A percentile compares a stretch with the other conserved stretches of the same genome.
These are phyloP conservation scores for Lolium multiflorum DNA, from an alignment of 176 grass and related monocot genomes.

Conservation along the genomic window DNA sequence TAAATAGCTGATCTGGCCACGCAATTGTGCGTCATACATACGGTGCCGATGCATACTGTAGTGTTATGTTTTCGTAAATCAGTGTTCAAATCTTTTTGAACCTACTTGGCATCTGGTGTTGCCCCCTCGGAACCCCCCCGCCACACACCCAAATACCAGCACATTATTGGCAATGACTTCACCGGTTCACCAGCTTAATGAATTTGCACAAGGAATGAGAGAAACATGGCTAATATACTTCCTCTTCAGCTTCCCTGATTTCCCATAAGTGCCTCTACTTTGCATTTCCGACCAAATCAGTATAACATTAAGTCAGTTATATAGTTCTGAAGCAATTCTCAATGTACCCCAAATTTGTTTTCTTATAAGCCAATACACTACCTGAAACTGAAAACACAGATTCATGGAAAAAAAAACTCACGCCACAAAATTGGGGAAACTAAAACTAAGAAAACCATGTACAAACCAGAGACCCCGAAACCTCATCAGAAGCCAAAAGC, in stretches of 20 bases:
- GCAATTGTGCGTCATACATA: no score
- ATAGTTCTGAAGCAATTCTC: not conserved
- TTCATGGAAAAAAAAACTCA: not conserved
- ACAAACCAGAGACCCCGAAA: not conserved
- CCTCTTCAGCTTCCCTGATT: not conserved
- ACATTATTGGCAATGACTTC: not conserved
- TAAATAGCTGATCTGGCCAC: not conserved
- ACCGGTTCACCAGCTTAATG: not conserved
- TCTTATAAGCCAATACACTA: not conserved
- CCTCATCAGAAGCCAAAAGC: not conserved
- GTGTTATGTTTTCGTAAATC: not conserved
- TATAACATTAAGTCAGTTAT: not conserved
- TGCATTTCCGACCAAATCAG: not conserved
- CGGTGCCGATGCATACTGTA: not conserved
- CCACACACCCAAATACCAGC: not conserved
- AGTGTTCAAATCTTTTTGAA: not conserved
- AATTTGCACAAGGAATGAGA: not conserved
- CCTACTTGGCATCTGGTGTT: not conserved
- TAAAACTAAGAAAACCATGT: slow-evolving; percentile 1
- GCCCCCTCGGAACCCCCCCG: not conserved
- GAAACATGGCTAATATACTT: not conserved
- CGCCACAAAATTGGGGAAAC: not conserved
- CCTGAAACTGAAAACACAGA: not conserved
- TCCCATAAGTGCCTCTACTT: not conserved
- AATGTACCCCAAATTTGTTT: not conserved